Percentiles rank a stretch among this genome's conserved stretches.
Conservation (phyloP, 805 yeast species). For the Starmerella roubikii region DNA sequence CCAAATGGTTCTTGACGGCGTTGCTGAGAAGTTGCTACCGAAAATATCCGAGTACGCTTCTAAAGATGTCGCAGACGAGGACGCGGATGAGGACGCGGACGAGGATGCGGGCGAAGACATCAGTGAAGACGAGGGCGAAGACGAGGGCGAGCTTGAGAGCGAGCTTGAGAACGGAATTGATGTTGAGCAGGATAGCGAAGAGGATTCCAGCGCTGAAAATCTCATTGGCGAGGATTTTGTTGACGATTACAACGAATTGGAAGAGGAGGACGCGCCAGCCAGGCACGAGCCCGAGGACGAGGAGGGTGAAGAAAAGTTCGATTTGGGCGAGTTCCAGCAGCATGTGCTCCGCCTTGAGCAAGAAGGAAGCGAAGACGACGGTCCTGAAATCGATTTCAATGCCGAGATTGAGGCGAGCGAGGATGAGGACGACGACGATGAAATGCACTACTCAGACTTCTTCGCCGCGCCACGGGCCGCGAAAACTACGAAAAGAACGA, state of each 20-base stretch:
- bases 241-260: conserved; percentile 23
- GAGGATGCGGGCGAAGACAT: conserved; percentile 7
- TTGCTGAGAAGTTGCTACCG: conserved; percentile 48
- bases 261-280: conserved; percentile 17
- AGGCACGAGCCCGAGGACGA: conserved; percentile 24
- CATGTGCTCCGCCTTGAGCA: conserved; percentile 55
- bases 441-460: conserved; percentile 28
- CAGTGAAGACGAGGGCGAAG: conserved; percentile 24
- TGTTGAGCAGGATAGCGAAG: conserved; percentile 24
- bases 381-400: conserved; percentile 36
- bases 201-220: conserved; percentile 21
- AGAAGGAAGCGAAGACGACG: conserved; percentile 33
- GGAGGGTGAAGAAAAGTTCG: conserved; percentile 44
- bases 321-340: conserved; percentile 69
- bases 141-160: conserved; percentile 1
- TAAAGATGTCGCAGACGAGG: conserved; percentile 14
- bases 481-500: conserved; percentile 1
- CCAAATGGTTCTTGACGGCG: conserved; percentile 68
- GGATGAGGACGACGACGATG: conserved; percentile 33
- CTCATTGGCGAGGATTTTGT: conserved; percentile 16
- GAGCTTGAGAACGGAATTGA: conserved; percentile 18
- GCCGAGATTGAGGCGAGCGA: conserved; percentile 33
- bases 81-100: conserved; percentile 15
- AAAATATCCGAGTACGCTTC: conserved; percentile 18
- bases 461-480: conserved; percentile 25